Conservation (phyloP, 805 yeast genomes). For the Candida anglica region DNA sequence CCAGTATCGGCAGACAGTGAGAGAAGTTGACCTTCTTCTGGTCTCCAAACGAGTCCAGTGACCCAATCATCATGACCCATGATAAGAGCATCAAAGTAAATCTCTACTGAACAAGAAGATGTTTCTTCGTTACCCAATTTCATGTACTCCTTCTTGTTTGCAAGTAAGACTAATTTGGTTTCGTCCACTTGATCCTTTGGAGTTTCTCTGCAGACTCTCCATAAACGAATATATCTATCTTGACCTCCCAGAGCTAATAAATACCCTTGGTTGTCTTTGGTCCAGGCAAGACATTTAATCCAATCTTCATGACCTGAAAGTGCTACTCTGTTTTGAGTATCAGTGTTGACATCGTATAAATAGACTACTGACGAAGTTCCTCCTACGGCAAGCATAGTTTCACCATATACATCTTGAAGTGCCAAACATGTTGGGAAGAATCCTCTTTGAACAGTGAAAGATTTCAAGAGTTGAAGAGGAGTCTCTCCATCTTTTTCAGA, state of each 20-base stretch:
- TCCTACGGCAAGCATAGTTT: conserved; percentile 59
- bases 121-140: too few relatives aligned
- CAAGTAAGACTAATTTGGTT: conserved; percentile 48
- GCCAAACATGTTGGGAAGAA: conserved; percentile 39
- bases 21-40: conserved; percentile 44
- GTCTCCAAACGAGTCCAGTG: conserved; percentile 68
- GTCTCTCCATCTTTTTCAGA: conserved; percentile 13
- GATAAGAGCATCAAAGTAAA: conserved; percentile 83
- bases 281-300: conserved; percentile 74
- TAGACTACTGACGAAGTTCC: conserved; percentile 60
- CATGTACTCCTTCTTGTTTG: conserved; percentile 65
- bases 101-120: background rate
- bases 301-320: conserved; percentile 95
- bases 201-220: conserved; percentile 67
- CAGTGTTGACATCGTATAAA: conserved; percentile 37
- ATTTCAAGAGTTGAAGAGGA: conserved; percentile 19
- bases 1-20: conserved; percentile 94
- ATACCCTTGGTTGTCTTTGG: conserved; percentile 44
- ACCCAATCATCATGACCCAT: conserved; percentile 99
- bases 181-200: conserved; percentile 56
- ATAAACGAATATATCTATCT: conserved; percentile 85
- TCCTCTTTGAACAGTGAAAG: conserved; percentile 37
- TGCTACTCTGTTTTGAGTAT: conserved; percentile 39
- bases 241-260: conserved; percentile 88
- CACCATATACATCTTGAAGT: conserved; percentile 24